These are phyloP conservation scores for Ustilago loliicola DNA, from an alignment of 1,284 basidiomycete genomes.

Conservation along the genomic window DNA sequence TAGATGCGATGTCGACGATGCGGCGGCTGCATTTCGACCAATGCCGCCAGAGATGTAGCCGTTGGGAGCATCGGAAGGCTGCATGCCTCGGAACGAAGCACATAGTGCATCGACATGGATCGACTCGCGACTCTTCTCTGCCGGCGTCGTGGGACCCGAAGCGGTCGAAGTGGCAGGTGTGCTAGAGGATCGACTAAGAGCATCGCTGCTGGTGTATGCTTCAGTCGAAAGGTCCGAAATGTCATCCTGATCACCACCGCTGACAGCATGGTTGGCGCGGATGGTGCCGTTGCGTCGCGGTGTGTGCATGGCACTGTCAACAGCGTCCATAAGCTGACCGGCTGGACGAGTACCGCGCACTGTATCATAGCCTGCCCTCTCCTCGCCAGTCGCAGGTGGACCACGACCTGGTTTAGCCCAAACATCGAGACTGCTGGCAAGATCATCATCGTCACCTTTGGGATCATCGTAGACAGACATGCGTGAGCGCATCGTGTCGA, in stretches of 20 bases:
- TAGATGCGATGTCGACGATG: slow-evolving; percentile 30
- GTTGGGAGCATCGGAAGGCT: slow-evolving; percentile 33
- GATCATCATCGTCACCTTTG: slow-evolving; percentile 74
- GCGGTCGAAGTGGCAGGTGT: slow-evolving; percentile 58
- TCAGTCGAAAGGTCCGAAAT: slow-evolving; percentile 43
- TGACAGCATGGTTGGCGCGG: slow-evolving; percentile 21
- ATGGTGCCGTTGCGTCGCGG: slow-evolving; percentile 37
- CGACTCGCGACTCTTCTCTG: slow-evolving; percentile 43
- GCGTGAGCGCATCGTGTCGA: slow-evolving; percentile 82
- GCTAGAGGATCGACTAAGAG: slow-evolving; percentile 46
- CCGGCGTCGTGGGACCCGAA: slow-evolving; percentile 46
- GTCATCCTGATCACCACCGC: slow-evolving; percentile 39
- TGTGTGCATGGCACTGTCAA: slow-evolving; percentile 51
- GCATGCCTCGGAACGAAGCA: slow-evolving; percentile 55
- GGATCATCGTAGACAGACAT: slow-evolving; percentile 74
- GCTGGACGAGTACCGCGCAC: slow-evolving; percentile 57
- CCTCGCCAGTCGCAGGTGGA: slow-evolving; percentile 67
- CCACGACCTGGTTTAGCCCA: slow-evolving; percentile 61
- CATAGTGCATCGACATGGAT: slow-evolving; percentile 58
- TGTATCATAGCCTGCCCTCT: slow-evolving; percentile 67
- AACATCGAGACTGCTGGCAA: slow-evolving; percentile 48
- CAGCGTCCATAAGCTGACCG: slow-evolving; percentile 55
- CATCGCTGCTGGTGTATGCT: slow-evolving; percentile 43
- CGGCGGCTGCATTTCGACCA: slow-evolving; percentile 31
- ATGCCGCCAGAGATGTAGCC: slow-evolving; percentile 31